Evolutionary conservation across 148 eudicot species (phyloP).

Genomic region (Pharnaceum exiguum): DNA sequence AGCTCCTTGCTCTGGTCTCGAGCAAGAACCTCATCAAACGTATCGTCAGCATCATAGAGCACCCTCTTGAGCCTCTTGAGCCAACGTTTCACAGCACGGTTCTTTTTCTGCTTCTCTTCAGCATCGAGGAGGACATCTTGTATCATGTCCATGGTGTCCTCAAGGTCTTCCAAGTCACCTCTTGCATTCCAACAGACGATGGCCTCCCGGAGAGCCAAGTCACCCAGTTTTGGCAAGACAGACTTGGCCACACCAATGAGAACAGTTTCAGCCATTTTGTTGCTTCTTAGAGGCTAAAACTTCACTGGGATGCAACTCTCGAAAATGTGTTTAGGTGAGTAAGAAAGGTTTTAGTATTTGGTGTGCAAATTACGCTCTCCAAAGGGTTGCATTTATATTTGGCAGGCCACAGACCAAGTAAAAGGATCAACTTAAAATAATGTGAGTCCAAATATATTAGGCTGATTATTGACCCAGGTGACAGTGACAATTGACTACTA

Average conservation of each 20-base stretch:
- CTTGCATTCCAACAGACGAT: slow-evolving; percentile 14
- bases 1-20: background rate
- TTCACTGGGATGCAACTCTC: too few relatives aligned
- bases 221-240: slow-evolving; percentile 16
- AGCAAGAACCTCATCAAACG: slow-evolving; percentile 22
- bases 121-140: slow-evolving; percentile 26
- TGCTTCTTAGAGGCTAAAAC: too few relatives aligned
- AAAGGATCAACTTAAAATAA: too few relatives aligned
- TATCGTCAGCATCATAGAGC: slow-evolving; percentile 20
- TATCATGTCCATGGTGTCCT: slow-evolving; percentile 13
- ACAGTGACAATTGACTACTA: too few relatives aligned
- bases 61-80: slow-evolving; percentile 18
- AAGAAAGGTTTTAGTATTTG: too few relatives aligned
- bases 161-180: slow-evolving; percentile 6
- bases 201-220: slow-evolving; percentile 14
- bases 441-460: too few relatives aligned
- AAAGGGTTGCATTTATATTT: too few relatives aligned
- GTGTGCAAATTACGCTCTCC: too few relatives aligned
- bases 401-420: too few relatives aligned
- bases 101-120: slow-evolving; percentile 18
- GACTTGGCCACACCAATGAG: slow-evolving; percentile 3
- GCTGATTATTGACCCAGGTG: too few relatives aligned
- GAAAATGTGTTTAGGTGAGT: too few relatives aligned
- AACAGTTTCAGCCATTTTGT: slow-evolving; percentile 23
- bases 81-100: slow-evolving; percentile 12